Conservation (phyloP, 768 basidiomycete species). For the Russula lepida region DNA sequence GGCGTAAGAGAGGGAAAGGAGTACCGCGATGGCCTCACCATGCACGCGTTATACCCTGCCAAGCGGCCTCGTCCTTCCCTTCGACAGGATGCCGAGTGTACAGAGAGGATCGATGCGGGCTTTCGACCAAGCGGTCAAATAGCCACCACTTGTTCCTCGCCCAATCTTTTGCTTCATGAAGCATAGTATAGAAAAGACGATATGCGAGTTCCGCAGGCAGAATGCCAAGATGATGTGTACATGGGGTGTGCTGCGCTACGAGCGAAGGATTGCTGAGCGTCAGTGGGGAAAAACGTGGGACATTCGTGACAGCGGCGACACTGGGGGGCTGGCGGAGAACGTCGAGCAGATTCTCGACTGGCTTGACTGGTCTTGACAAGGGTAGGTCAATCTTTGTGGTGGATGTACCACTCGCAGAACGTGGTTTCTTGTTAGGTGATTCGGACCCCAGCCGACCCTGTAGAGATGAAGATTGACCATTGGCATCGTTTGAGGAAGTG, state of each 20-base stretch:
- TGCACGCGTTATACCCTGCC: conserved; percentile 67
- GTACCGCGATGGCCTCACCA: conserved; percentile 39
- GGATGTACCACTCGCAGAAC: background rate
- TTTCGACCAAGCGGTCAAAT: conserved; percentile 73
- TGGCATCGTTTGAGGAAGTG: conserved; percentile 18
- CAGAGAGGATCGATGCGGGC: conserved; percentile 76
- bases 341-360: conserved; percentile 15
- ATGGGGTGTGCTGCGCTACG: conserved; percentile 63
- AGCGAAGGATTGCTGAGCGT: conserved; percentile 52
- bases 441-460: background rate
- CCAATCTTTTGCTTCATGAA: conserved; percentile 55
- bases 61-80: conserved; percentile 36
- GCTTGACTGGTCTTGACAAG: conserved; percentile 12
- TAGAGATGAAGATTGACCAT: background rate
- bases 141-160: conserved; percentile 77
- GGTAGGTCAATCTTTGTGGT: background rate
- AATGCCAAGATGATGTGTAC: conserved; percentile 60
- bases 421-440: conserved; percentile 6
- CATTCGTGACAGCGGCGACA: background rate
- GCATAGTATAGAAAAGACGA: conserved; percentile 64
- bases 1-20: background rate
- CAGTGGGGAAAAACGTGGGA: conserved; percentile 47
- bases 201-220: conserved; percentile 72
- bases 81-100: conserved; percentile 41
- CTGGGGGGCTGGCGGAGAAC: conserved; percentile 17